These are phyloP conservation scores for Daldinia decipiens DNA, from an alignment of 495 filamentous ascomycete genomes.

Conservation along the genomic window DNA sequence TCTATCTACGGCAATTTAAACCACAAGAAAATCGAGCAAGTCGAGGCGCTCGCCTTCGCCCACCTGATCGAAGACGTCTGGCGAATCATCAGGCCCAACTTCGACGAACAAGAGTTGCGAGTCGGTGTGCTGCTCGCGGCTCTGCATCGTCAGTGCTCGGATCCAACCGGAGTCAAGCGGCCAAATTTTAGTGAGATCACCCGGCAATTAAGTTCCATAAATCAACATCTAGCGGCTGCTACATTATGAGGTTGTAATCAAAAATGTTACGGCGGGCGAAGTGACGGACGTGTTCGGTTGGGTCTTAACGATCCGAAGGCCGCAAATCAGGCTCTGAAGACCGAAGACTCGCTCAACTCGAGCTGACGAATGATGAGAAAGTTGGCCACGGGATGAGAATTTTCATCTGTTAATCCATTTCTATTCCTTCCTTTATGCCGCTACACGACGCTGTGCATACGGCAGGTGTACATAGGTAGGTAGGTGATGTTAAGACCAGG, in stretches of 20 bases:
- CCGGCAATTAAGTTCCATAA: slow-evolving; percentile 39
- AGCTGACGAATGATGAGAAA: not conserved
- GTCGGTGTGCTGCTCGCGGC: slow-evolving; percentile 33
- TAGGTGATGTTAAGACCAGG: slow-evolving; percentile 17
- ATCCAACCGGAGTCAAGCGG: slow-evolving; percentile 24
- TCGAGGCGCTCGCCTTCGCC: slow-evolving; percentile 60
- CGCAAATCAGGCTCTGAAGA: slow-evolving; percentile 2
- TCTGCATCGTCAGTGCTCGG: slow-evolving; percentile 34
- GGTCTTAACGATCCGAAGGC: slow-evolving; percentile 6
- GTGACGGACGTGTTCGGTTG: slow-evolving; percentile 13
- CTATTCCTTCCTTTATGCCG: not conserved
- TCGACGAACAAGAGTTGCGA: slow-evolving; percentile 40
- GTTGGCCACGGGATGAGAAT: not conserved
- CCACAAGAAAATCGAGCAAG: slow-evolving; percentile 43
- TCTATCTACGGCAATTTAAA: slow-evolving; percentile 51
- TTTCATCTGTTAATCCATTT: not conserved
- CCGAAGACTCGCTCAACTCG: not conserved
- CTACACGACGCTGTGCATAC: slow-evolving; percentile 13
- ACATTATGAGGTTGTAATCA: slow-evolving; percentile 20
- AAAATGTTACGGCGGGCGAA: slow-evolving; percentile 24
- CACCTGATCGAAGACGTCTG: slow-evolving; percentile 56
- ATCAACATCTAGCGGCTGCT: slow-evolving; percentile 24
- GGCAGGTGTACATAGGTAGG: slow-evolving; percentile 31
- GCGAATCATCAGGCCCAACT: slow-evolving; percentile 36
- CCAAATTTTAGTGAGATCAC: slow-evolving; percentile 38